These are phyloP conservation scores for Suillus cothurnatus DNA, from an alignment of 768 basidiomycete genomes.

Conservation along the genomic window DNA sequence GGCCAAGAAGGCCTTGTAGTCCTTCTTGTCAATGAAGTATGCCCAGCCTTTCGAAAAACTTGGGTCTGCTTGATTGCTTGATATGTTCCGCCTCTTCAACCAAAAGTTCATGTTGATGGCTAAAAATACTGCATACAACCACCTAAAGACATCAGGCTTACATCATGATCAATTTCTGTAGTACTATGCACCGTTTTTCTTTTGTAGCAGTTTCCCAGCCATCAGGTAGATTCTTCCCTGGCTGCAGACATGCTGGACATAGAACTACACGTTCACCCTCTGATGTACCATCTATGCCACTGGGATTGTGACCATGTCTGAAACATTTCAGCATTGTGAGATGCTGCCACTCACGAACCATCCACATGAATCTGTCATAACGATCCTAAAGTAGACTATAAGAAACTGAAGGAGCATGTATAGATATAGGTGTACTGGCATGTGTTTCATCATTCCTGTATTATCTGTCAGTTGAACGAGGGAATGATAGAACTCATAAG, in stretches of 20 bases:
- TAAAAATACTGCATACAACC: slow-evolving; percentile 10
- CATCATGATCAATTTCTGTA: background rate
- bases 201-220: slow-evolving; percentile 1
- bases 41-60: slow-evolving; percentile 10
- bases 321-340: slow-evolving; percentile 15
- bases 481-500: background rate
- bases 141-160: background rate
- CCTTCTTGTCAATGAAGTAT: slow-evolving; percentile 12
- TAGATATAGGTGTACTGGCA: too few species aligned
- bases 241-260: slow-evolving; percentile 11
- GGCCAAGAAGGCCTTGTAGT: slow-evolving; percentile 9
- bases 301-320: slow-evolving; percentile 22
- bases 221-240: slow-evolving; percentile 10
- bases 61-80: slow-evolving; percentile 12
- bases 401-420: background rate
- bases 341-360: slow-evolving; percentile 13
- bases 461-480: background rate
- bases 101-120: slow-evolving; percentile 16
- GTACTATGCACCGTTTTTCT: background rate
- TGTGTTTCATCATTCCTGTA: too few species aligned
- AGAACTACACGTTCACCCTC: slow-evolving; percentile 22
- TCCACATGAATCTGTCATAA: background rate
- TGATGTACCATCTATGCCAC: slow-evolving; percentile 21
- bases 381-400: background rate
- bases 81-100: slow-evolving; percentile 5